These are phyloP conservation scores for Alnus rubra DNA, from an alignment of 306 rosid species.

Conservation along the genomic window DNA sequence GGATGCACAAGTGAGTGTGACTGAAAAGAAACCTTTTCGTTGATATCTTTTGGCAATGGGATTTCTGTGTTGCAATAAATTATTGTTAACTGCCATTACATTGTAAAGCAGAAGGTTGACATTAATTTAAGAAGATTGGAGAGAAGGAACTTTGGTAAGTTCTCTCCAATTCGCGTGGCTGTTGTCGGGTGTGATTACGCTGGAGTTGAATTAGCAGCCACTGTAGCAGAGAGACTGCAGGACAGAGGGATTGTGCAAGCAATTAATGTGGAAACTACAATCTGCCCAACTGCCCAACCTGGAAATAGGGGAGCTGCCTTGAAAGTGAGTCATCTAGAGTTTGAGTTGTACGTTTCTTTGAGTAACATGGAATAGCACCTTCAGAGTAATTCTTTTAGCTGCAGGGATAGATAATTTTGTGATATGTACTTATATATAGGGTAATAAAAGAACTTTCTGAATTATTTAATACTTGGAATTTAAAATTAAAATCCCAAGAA, in stretches of 20 bases:
- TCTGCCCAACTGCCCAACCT: conserved; percentile 81
- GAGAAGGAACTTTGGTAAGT: conserved; percentile 72
- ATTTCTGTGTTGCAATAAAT: conserved; percentile 9
- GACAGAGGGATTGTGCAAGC: conserved; percentile 82
- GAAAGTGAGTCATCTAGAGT: conserved; percentile 56
- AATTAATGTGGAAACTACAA: conserved; percentile 61
- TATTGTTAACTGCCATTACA: conserved; percentile 15
- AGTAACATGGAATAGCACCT: neutral
- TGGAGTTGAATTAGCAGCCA: conserved; percentile 95
- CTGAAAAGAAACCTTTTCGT: conserved; percentile 2
- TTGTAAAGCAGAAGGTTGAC: conserved; percentile 70
- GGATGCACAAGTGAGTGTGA: conserved; percentile 77
- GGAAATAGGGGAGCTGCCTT: conserved; percentile 87
- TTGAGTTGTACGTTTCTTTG: conserved; percentile 18
- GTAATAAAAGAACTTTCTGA: neutral
- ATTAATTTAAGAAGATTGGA: conserved; percentile 62
- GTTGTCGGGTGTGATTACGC: conserved; percentile 97
- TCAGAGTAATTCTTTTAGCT: neutral
- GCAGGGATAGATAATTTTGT: neutral
- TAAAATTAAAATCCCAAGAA: neutral
- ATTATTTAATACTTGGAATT: neutral
- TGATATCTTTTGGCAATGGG: conserved; percentile 13
- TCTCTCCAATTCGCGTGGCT: conserved; percentile 68
- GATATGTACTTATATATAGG: neutral
- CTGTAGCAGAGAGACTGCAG: conserved; percentile 81